Evolutionary conservation across 2,329 filamentous ascomycete species (phyloP), one percentile per base, ranked within the genome.

Genomic region (Eutypa lata): DNA sequence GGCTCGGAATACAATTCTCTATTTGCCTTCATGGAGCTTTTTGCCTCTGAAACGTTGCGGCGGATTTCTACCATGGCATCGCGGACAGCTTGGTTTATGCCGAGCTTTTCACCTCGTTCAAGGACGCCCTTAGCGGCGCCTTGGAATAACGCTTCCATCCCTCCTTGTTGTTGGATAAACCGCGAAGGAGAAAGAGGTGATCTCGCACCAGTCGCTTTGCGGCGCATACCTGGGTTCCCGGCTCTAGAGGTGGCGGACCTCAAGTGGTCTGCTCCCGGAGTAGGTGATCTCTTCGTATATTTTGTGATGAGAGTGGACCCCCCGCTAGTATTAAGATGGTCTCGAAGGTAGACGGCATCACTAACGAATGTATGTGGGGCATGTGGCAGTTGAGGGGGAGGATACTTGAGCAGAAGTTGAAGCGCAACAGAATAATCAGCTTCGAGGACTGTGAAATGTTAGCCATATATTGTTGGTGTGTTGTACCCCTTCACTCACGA

Each of bases 361-460:
- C 90, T 83, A 46, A 96, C 89, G 61, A 97, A 90, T 0, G 86
- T 89, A 59, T 88, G 83, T 16, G 92, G 88, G 0, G 84, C 83
- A 58, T 87, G 75, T 1, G 84, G 79, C 2, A 76, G 71, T 5
- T 76, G 65, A 2, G 88, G 87, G 1, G 83, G 76, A 2, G 91
- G 91, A 60, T 97, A 97, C 62, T 90, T 90, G 2, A 97, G 79
- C 24, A 97, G 76, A 1, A 95, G 73, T 52, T 90, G 88, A 50
- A 99, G 76, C 8, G 90, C 93, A 35, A 84, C 82, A 1, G 94
- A 93, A 65, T 96, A 96, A 68, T 97, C 93, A 13, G 90, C 86
- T 57, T 90, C 84, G 24, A 97, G 74, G 35, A 99, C 89, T 91
- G 53, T 19, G 40, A 38, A 6, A 7, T 21, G 57, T 72, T 52